These are phyloP conservation scores for Cryptosporidium viatorum DNA, from an alignment of 169 alveolate genomes.

Conservation along the genomic window DNA sequence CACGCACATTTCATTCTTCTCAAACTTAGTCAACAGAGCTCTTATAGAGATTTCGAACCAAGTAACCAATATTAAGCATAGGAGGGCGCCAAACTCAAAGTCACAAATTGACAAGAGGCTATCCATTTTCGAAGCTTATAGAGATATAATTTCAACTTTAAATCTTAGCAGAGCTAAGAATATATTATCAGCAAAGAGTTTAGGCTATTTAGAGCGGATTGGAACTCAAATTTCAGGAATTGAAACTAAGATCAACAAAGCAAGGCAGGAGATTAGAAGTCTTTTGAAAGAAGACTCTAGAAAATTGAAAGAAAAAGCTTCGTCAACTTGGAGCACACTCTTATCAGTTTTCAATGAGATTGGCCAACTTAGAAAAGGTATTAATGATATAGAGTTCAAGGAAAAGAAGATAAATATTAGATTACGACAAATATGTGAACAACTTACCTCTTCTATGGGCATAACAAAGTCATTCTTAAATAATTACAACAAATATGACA, in stretches of 20 bases:
- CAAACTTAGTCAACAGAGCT: neutral
- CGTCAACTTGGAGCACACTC: neutral
- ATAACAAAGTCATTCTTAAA: slow-evolving; percentile 31
- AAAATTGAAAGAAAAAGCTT: neutral
- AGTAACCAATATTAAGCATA: neutral
- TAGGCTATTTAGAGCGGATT: neutral
- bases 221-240: neutral
- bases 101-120: neutral
- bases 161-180: neutral
- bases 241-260: neutral
- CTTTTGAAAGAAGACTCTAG: neutral
- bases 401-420: neutral
- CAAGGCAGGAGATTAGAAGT: slow-evolving; percentile 1
- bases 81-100: neutral
- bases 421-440: slow-evolving; percentile 11
- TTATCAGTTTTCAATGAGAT: neutral
- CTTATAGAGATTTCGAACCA: neutral
- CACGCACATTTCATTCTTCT: slow-evolving; percentile 18
- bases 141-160: slow-evolving; percentile 19
- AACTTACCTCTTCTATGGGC: neutral
- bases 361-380: neutral
- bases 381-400: neutral
- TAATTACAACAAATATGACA: slow-evolving; percentile 1
- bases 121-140: slow-evolving; percentile 17
- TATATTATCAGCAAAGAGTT: neutral